Percentiles rank a stretch among this genome's conserved stretches.
These are phyloP conservation scores for Cryphonectria parasitica DNA, from an alignment of 2,329 filamentous ascomycete species.

Conservation along the genomic window DNA sequence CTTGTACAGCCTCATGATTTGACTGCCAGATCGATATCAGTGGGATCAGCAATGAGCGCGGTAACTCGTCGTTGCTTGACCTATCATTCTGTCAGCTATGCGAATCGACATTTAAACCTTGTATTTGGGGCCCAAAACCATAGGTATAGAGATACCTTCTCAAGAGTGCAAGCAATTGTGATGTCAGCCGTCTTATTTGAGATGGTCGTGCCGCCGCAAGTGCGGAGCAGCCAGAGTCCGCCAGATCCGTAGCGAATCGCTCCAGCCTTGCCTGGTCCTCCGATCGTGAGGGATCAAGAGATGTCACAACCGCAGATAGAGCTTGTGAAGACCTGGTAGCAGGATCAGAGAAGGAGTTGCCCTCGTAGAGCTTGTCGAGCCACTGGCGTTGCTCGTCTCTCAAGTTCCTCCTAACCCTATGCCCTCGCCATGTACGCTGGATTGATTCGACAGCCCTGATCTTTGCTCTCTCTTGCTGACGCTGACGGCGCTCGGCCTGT, in stretches of 20 bases:
- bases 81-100: conserved; percentile 15
- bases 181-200: conserved; percentile 42
- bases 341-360: conserved; percentile 40
- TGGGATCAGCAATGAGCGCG: conserved; percentile 27
- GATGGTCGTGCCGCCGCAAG: conserved; percentile 39
- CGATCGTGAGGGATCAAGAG: conserved; percentile 49
- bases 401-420: conserved; percentile 63
- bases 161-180: conserved; percentile 43
- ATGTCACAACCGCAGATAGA: conserved; percentile 52
- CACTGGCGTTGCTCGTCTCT: conserved; percentile 59
- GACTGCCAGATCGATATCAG: conserved; percentile 25
- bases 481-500: conserved; percentile 79
- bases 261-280: conserved; percentile 56
- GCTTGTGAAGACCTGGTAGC: conserved; percentile 45
- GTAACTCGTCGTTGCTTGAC: conserved; percentile 11
- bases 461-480: conserved; percentile 80
- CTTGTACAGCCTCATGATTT: conserved; percentile 26
- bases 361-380: conserved; percentile 65
- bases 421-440: conserved; percentile 82
- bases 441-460: conserved; percentile 74
- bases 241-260: conserved; percentile 50
- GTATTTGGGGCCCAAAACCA: not conserved
- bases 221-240: conserved; percentile 39
- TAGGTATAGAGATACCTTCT: conserved; percentile 31
- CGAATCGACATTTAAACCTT: not conserved